Base-by-base conservation (phyloP, 2,329 filamentous ascomycete species). In the Colletotrichum orchidophilum region DNA sequence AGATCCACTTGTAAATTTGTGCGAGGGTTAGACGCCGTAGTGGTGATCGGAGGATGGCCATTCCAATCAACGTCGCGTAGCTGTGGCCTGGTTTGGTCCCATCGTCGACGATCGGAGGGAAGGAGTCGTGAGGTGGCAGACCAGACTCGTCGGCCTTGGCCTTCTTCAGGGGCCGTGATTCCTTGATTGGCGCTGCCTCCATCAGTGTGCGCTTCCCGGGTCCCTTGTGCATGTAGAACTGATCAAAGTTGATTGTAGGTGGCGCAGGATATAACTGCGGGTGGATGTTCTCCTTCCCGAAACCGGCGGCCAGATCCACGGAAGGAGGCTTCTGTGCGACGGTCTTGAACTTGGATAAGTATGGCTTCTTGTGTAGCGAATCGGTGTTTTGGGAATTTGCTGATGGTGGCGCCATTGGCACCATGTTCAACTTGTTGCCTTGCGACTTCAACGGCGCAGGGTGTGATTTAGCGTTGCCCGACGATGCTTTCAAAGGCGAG, bases 1-100 rank as follows among this genome's bases (percentile, higher is more conserved):
- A 97, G 77, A 99, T 98, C 96, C 96, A 99, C 80, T 97, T 97
- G 87, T 98, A 99, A 76, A 99, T 99, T 81, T 98, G 95, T 29
- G 95, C 91, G 21, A 99, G 87, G 1, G 96, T 98, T 73, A 98
- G 87, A 63, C 94, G 92, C 71, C 95, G 91, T 72, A 92, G 91
- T 13, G 93, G 92, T 5, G 96, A 94, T 73, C 95, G 91, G 26
- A 98, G 86, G 76, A 99, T 98, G 62, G 96, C 95, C 95, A 98
- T 98, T 79, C 94, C 96, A 74, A 98, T 98, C 75, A 99, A 88
- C 76, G 93, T 93, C 24, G 96, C 96, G 80, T 99, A 99, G 83
- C 95, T 98, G 82, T 96, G 94, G 5, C 91, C 89, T 6, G 96
- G 96, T 80, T 99, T 98, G 66, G 87, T 86, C 76, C 95, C 96